Evolutionary conservation across 2,329 filamentous ascomycete species (phyloP), one percentile per base, ranked within the genome.

Genomic region (Ophiocordyceps unilateralis): DNA sequence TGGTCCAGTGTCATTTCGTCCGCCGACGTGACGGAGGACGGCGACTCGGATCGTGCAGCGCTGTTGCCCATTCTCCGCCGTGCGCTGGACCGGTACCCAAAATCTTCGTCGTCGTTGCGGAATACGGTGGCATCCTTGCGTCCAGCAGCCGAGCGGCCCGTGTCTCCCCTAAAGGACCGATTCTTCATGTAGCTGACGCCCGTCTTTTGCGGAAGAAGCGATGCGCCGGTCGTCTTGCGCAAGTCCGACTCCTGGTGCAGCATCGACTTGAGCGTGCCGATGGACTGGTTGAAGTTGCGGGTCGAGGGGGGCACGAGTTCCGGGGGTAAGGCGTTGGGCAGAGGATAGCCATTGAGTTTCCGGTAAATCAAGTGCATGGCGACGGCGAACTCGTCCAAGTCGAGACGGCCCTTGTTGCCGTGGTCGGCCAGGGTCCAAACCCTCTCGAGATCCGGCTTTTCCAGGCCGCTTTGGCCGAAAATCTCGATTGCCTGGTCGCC

Each of bases 321-420:
- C 1, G 91, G 78, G 9, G 91, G 91, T 11, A 98, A 71, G 39
- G 81, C 80, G 54, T 79, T 83, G 15, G 91, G 91, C 26, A 96
- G 72, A 1, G 89, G 88, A 55, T 96, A 96, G 30, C 89, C 89
- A 54, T 98, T 96, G 43, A 98, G 72, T 58, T 93, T 94, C 53
- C 91, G 76, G 65, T 98, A 98, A 54, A 98, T 98, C 63, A 98
- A 67, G 71, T 98, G 91, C 91, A 98, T 98, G 10, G 88, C 87
- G 42, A 98, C 89, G 9, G 91, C 88, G 57, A 98, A 98, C 57
- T 98, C 91, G 58, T 98, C 91, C 55, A 96, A 76, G 54, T 98
- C 88, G 24, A 98, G 72, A 44, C 88, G 82, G 17, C 91, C 91
- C 59, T 91, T 91, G 61, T 98, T 95, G 49, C 88, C 82, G 26